Base-by-base conservation (phyloP, 2,329 filamentous ascomycete genomes). In the Talaromyces rugulosus region DNA sequence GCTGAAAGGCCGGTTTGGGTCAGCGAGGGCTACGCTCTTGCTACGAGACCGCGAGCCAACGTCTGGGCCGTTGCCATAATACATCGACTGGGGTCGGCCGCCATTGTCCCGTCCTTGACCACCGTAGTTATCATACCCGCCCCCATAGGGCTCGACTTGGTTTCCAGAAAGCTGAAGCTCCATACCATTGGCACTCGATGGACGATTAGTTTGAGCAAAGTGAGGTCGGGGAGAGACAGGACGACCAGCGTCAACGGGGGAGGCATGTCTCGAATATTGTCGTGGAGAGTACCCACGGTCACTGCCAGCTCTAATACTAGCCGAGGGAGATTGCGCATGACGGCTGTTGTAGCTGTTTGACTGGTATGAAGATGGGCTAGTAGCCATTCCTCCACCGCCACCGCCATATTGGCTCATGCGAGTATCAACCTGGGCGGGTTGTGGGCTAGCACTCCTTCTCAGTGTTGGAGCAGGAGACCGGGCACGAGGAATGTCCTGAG, bases 21-120 rank as follows among this genome's bases (percentile, higher is more conserved):
- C 87, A 30, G 86, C 83, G 70, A 95, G 90, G n/a, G 90, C 92
- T 63, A 95, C 83, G 70, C 92, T 96, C 81, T 94, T 92, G 75
- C 92, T 96, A 66, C 85, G 75, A n/a, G 80, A 81, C 50, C 81
- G 75, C 54, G 79, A 75, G 69, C 88, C 80, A 66, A 84, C 82
- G 78, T 76, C 67, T 60, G 74, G 69, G 40, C 64, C 59, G 51
- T 80, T 77, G n/a, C 80, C 81, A 63, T 85, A 84, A 66, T 82
- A 81, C 56, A 76, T 81, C n/a, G 81, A 78, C 62, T 75, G 74
- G 5, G 78, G 78, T 30, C 76, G 76, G 31, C 74, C 53, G 40
- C 85, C 83, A 67, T 72, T 68, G 30, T 74, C 67, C 50, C 75
- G 75, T 27, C 40, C 56, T 27, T 52, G 47, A 44, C 61, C 52